These are phyloP conservation scores for Ophiostoma piceae DNA, from an alignment of 2,329 filamentous ascomycete genomes.

Conservation along the genomic window DNA sequence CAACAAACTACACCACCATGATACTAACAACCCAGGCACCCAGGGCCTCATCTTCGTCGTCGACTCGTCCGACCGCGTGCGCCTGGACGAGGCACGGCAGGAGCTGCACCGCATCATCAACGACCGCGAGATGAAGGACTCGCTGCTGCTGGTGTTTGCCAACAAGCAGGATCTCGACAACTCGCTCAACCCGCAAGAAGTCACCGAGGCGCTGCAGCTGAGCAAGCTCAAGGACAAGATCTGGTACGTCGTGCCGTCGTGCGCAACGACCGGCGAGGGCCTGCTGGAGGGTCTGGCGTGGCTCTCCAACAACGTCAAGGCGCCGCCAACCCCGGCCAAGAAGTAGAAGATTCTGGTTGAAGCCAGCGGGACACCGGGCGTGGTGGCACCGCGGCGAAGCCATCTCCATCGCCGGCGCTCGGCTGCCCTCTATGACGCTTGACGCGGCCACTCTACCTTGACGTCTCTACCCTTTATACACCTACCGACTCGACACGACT, in stretches of 20 bases:
- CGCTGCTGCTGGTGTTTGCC: conserved; percentile 87
- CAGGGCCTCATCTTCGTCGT: conserved; percentile 99
- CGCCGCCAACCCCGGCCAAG: conserved; percentile 50
- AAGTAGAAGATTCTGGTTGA: conserved; percentile 39
- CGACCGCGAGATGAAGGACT: conserved; percentile 96
- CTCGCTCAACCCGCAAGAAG: conserved; percentile 72
- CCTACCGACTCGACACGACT: neutral
- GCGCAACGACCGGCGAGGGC: conserved; percentile 75
- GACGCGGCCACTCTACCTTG: neutral
- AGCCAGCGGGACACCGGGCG: neutral
- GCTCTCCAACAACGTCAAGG: conserved; percentile 80
- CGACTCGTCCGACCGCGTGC: conserved; percentile 84
- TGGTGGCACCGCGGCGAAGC: neutral
- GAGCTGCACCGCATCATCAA: conserved; percentile 97
- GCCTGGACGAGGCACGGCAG: conserved; percentile 87
- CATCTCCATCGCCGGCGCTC: neutral
- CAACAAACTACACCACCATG: neutral
- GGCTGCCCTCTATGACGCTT: neutral
- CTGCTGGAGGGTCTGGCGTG: conserved; percentile 76
- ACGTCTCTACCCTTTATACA: neutral
- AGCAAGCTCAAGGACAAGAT: conserved; percentile 74
- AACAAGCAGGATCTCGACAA: conserved; percentile 97
- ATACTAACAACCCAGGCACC: conserved; percentile 56
- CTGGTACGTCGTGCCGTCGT: conserved; percentile 80
- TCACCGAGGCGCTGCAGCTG: conserved; percentile 71